Base-by-base conservation (phyloP, 108 stramenopile species). In the Craspedostauros australis region DNA sequence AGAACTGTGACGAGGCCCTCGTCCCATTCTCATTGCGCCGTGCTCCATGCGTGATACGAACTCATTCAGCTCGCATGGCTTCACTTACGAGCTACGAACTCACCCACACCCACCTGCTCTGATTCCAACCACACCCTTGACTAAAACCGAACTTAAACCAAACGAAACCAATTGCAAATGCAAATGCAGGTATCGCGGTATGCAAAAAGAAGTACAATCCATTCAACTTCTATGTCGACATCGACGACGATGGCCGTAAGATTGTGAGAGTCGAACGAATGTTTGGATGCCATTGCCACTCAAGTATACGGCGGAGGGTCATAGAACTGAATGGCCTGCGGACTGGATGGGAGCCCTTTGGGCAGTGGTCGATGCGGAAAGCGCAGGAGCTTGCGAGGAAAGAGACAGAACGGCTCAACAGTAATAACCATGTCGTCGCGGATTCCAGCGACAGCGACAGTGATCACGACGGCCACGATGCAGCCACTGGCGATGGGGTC, bases 131-230 rank as follows among this genome's bases (percentile, higher is more conserved):
- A n/a, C n/a, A n/a, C n/a, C n/a, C n/a, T n/a, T n/a, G n/a, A n/a
- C n/a, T n/a, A n/a, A n/a, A n/a, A n/a, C n/a, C n/a, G n/a, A n/a
- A n/a, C n/a, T n/a, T n/a, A n/a, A n/a, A n/a, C n/a, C n/a, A n/a
- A n/a, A n/a, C n/a, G n/a, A n/a, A n/a, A n/a, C n/a, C n/a, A n/a
- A n/a, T n/a, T n/a, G n/a, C n/a, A n/a, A n/a, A n/a, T n/a, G n/a
- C n/a, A n/a, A n/a, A n/a, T n/a, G n/a, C n/a, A n/a, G n/a, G n/a
- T 20, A 76, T 88, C 32, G 76, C 86, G 11, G 90, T 92, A 6
- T 92, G 90, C 52, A 92, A 92, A 60, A 92, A 92, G 54, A 92
- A 92, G 56, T 92, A 92, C 52, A 58, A 73, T 6, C 90, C 90
- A 14, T 91, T 91, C 66, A 50, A 64, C 22, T 87, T 91, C 49